phyloP scores from a whole-genome alignment of 2,329 filamentous ascomycete species.

The Talaromyces sp. region DNA sequence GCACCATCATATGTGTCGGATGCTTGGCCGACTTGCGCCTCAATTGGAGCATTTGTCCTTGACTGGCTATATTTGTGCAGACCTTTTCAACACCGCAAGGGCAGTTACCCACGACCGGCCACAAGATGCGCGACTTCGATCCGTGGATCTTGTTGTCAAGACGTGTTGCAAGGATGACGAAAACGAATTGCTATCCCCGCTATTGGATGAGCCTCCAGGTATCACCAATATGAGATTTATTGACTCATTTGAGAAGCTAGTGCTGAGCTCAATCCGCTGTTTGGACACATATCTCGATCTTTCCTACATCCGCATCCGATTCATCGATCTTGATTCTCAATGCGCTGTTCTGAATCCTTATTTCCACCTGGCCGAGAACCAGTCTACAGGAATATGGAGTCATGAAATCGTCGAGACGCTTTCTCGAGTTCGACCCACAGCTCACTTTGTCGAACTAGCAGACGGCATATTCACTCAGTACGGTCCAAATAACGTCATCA shows the following conservation, averaged over 20 bases:
- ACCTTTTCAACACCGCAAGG: conserved; percentile 64
- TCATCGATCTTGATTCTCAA: conserved; percentile 71
- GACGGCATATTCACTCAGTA: conserved; percentile 58
- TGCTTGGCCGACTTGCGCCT: conserved; percentile 61
- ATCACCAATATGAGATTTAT: conserved; percentile 73
- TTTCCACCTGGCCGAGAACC: conserved; percentile 62
- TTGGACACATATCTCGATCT: conserved; percentile 60
- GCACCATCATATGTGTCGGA: conserved; percentile 65
- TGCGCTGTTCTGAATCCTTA: conserved; percentile 71
- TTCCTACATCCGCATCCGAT: conserved; percentile 67
- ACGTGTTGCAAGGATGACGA: conserved; percentile 62
- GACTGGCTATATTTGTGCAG: conserved; percentile 68
- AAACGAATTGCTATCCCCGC: conserved; percentile 37
- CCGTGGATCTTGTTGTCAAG: conserved; percentile 70
- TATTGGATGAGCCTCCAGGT: conserved; percentile 64
- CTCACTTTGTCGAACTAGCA: conserved; percentile 60
- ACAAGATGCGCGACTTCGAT: conserved; percentile 53
- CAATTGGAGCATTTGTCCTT: conserved; percentile 68
- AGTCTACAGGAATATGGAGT: conserved; percentile 71
- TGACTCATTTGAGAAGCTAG: conserved; percentile 66
- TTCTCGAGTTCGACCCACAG: conserved; percentile 57
- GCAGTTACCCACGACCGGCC: conserved; percentile 50
- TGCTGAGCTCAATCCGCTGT: conserved; percentile 62
- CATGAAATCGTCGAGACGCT: conserved; percentile 64
- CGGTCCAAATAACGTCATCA: conserved; percentile 32